Evolutionary conservation across 208 protist species (phyloP).

Genomic region (Acanthamoeba triangularis): DNA sequence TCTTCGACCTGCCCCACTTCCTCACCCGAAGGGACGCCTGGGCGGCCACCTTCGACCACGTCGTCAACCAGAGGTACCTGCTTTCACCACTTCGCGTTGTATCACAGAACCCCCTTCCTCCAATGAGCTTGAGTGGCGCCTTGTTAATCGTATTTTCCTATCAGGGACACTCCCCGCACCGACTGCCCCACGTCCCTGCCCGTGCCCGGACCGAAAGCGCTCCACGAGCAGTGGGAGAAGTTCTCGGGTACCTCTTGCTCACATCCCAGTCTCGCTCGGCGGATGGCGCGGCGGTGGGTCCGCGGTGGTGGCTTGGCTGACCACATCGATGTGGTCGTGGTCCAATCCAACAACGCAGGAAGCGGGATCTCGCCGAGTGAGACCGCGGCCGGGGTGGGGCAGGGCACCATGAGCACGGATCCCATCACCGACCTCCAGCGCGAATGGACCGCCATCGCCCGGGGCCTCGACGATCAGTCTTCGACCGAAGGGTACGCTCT

Average conservation of each 20-base stretch:
- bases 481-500: background rate
- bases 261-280: too few relatives aligned
- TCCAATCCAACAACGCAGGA: background rate
- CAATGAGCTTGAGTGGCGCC: too few relatives aligned
- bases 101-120: too few relatives aligned
- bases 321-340: background rate
- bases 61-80: constrained; percentile 17
- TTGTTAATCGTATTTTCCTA: too few relatives aligned
- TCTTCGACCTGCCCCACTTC: constrained; percentile 79
- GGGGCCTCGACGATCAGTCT: background rate
- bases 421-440: constrained; percentile 50
- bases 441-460: background rate
- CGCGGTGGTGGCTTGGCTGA: background rate
- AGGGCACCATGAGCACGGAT: background rate
- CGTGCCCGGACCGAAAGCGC: background rate
- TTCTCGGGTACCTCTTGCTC: background rate
- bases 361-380: background rate
- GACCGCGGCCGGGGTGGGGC: background rate
- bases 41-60: constrained; percentile 81
- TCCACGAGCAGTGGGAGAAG: background rate
- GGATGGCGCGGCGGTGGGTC: too few relatives aligned
- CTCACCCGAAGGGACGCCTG: constrained; percentile 82
- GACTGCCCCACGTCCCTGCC: constrained; percentile 55
- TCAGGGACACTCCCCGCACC: constrained; percentile 33
- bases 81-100: too few relatives aligned